Base-by-base conservation (phyloP, 352 stramenopile species). In the Phytophthora foliorum region DNA sequence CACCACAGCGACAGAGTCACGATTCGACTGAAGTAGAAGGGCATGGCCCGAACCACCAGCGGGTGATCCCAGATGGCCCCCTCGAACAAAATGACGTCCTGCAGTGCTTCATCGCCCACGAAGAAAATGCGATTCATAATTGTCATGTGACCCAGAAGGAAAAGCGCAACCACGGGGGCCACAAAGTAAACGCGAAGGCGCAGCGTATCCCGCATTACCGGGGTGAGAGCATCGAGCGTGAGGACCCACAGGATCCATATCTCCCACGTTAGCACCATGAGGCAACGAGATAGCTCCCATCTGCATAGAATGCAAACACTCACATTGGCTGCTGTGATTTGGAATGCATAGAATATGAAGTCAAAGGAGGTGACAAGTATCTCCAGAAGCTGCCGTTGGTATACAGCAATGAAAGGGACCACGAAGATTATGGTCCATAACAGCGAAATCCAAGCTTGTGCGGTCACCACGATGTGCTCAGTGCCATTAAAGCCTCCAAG, bases 341-440 rank as follows among this genome's bases (percentile, higher is more conserved):
- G 68, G 3, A 70, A 39, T 0, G 49, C 44, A 56, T 84, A 79
- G 36, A 81, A 82, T 7, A 77, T 29, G 36, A 75, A 79, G 41
- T 86, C 75, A 42, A 84, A 86, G 9, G 78, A 86, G 13, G 57
- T 72, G 22, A 72, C 21, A 16, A 82, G 46, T 2, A 65, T 24
- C 19, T 49, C 34, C 2, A 86, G 55, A 10, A 86, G 44, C 10
- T 84, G 21, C 0, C 69, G 70, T 8, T 84, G 63, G 29, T 69
- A 77, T 17, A 78, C 32, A 9, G 36, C 50, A 4, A 19, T n/a
- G n/a, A 79, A 77, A 2, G 49, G 31, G 6, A 25, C 6, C 3
- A 64, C 58, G 32, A 74, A 77, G 14, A 25, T 11, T 5, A 16
- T 0, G 67, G n/a, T 73, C 14, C 62, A 63, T n/a, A 63, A 19